Base-by-base conservation (phyloP, 495 filamentous ascomycete genomes). In the Saxophila tyrrhenica region DNA sequence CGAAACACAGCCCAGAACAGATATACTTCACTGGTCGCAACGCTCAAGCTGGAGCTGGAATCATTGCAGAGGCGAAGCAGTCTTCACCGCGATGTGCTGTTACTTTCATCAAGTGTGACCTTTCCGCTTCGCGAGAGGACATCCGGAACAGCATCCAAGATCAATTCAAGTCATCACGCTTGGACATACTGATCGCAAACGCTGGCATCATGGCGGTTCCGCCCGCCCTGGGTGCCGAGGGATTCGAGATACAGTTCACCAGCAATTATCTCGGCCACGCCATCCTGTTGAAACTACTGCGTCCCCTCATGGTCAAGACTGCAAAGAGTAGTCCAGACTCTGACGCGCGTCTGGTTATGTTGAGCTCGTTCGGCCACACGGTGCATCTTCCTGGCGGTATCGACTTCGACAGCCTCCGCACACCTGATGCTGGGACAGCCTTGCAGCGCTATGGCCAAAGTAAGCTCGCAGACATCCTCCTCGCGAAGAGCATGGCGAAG, bases 381-480 rank as follows among this genome's bases (percentile, higher is more conserved):
- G 35, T 61, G 21, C 60, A 58, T 3, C 64, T 59, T 10, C 15
- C 32, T 1, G n/a, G 20, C 11, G 65, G 61, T n/a, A 65, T 67
- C 48, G 19, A 58, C 25, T 65, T 51, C 56, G 51, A 58, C 24
- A 44, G 17, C 7, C 19, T 44, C 7, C 48, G 65, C 22, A 68
- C 72, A 39, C 41, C 41, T 7, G 41, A 44, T n/a, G 15, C 41
- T 7, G 41, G 75, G 0, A 69, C 70, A 3, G 7, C 7, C 7
- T 64, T 69, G 16, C 69, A 72, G 17, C 75, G 79, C 22, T 90
- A 89, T 62, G 76, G 70, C 3, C 74, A 84, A 25, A 75, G 72
- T 57, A 89, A 89, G 69, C 75, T 87, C 0, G 80, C 83, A 7
- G 87, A 87, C 63, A 72, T 87, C 16, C 68, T 87, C 1, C 83